phyloP scores from a whole-genome alignment of 345 rosid species.

The Melastoma malabathricum region DNA sequence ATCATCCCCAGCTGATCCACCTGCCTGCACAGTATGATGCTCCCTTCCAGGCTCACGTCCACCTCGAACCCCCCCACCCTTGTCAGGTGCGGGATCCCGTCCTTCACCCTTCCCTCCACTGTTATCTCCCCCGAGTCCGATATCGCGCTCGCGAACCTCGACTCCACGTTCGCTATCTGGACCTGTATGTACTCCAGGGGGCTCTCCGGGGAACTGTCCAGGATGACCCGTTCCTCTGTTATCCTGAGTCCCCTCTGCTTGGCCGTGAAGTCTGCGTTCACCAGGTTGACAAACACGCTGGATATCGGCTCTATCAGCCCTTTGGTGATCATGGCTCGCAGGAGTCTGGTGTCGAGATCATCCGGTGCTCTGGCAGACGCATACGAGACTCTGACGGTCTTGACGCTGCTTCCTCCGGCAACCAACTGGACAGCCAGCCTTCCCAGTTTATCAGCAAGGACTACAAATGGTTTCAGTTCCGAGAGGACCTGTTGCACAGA shows the following conservation, averaged over 20 bases:
- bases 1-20: conserved; percentile 86
- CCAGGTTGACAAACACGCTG: conserved; percentile 54
- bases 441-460: conserved; percentile 63
- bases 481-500: conserved; percentile 50
- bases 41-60: conserved; percentile 76
- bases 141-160: conserved; percentile 62
- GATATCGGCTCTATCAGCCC: conserved; percentile 76
- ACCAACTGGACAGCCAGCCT: conserved; percentile 75
- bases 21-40: conserved; percentile 63
- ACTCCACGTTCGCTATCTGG: conserved; percentile 63
- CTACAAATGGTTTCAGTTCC: conserved; percentile 72
- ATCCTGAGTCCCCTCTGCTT: conserved; percentile 68
- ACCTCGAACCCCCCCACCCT: conserved; percentile 70
- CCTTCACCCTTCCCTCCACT: conserved; percentile 68
- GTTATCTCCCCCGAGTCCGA: conserved; percentile 62
- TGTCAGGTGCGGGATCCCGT: conserved; percentile 60
- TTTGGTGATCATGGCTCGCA: conserved; percentile 73
- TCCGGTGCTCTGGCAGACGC: conserved; percentile 70
- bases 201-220: conserved; percentile 61
- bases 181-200: conserved; percentile 62
- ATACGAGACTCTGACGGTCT: conserved; percentile 57
- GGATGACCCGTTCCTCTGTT: conserved; percentile 45
- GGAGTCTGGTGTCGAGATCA: conserved; percentile 77
- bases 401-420: conserved; percentile 80
- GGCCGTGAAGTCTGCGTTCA: conserved; percentile 71